Evolutionary conservation across 2,329 filamentous ascomycete genomes (phyloP), one percentile per base, ranked within the genome.

Genomic region (Talaromyces atroroseus): DNA sequence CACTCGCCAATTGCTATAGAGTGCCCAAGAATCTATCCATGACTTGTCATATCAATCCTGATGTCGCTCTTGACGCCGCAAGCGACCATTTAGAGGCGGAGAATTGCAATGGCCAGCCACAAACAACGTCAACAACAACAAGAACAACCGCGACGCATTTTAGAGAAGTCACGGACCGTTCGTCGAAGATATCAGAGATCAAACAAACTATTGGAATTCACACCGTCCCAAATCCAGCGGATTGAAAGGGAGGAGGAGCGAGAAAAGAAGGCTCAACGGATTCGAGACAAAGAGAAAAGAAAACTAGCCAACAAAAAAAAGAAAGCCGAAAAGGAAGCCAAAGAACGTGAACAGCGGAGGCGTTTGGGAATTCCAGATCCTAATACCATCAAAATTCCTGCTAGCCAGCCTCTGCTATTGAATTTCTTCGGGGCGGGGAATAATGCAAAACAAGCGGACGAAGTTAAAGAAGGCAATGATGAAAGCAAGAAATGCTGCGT

Each of bases 201-300:
- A 60, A 68, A 71, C 63, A 69, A 71, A 55, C 65, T 65, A 16
- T 65, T 72, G 52, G 59, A 65, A 38, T 73, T 72, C 55, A 69
- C 65, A 12, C 64, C 68, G 5, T 66, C 69, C 2, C 66, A 73
- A 55, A 66, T 72, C n/a, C 65, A 63, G 26, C 65, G 66, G 14
- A 70, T 73, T 47, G 73, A 76, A 46, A 72, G 74, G 47, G 71
- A 76, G 49, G 70, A 77, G 56, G 70, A 74, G 32, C 68, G 71
- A 38, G 68, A 74, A 49, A 65, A 67, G 11, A 69, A 69, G 46
- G 75, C 74, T 0, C 71, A 76, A 60, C 71, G 65, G 5, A 63
- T 73, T 21, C 66, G 66, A 2, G 71, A 72, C 11, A 65, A 63
- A 40, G 70, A 72, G 56, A 69, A 68, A 57, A 66, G 62, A 52